Base-by-base conservation (phyloP, 2,329 filamentous ascomycete species). In the Aspergillus tubingensis region DNA sequence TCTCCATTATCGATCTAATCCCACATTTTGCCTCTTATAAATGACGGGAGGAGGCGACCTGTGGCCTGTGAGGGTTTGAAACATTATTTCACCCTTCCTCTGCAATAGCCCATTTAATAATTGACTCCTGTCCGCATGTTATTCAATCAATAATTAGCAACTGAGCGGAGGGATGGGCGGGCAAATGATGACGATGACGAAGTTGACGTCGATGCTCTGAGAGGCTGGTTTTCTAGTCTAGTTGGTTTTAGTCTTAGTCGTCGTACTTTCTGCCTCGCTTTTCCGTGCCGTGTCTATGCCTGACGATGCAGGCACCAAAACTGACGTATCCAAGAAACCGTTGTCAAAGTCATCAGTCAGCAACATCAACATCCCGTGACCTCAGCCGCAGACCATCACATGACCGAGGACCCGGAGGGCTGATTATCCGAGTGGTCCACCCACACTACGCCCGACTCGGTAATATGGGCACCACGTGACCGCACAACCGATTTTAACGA, bases 401-500 rank as follows among this genome's bases (percentile, higher is more conserved):
- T 65, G 62, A 64, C 25, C 8, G 8, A 36, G 27, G 11, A 47
- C 8, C 36, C 55, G 63, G 54, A 57, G 48, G 38, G 23, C 48
- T 21, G 51, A 59, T 62, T 21, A 54, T 62, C 62, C 62, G 60
- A 59, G 27, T 36, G 10, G 8, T 3, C 1, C 5, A 8, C n/a
- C 27, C 15, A 13, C 62, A 41, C 67, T 67, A 67, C 25, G 13
- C 57, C 50, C 2, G 15, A 61, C 53, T n/a, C 8, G 58, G 57
- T 3, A 63, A 36, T 17, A 19, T 52, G 2, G 3, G 2, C 2
- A 1, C 0, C 72, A 77, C 72, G 75, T 77, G 74, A 77, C 59
- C 76, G 57, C 76, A 78, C 74, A 76, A 75, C 56, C 68, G 62
- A 74, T 73, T 76, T 77, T 75, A 75, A 73, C 63, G 68, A 68